Evolutionary conservation across 2,329 filamentous ascomycete species (phyloP).

Genomic region (Didymella keratinophila): DNA sequence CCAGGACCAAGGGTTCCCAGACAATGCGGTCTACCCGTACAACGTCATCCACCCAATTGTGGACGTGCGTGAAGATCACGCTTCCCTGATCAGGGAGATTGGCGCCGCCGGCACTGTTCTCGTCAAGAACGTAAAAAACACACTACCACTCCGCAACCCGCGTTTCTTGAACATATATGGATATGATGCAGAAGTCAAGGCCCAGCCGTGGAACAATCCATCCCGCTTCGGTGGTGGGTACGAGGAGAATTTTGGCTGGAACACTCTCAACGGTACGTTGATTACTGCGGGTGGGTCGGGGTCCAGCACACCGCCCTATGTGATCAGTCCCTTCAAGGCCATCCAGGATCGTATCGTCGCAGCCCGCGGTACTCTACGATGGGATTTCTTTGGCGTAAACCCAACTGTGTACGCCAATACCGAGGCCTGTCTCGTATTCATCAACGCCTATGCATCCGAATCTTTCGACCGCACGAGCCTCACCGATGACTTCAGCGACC

Average conservation of each 20-base stretch:
- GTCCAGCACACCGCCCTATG: slow-evolving; percentile 50
- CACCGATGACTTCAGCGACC: slow-evolving; percentile 32
- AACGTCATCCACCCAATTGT: slow-evolving; percentile 53
- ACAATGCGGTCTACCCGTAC: slow-evolving; percentile 34
- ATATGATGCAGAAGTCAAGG: slow-evolving; percentile 50
- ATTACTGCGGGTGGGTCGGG: slow-evolving; percentile 52
- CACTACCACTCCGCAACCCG: slow-evolving; percentile 51
- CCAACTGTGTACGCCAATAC: slow-evolving; percentile 43
- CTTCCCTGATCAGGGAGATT: slow-evolving; percentile 51
- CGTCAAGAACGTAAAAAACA: slow-evolving; percentile 58
- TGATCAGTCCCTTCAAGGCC: slow-evolving; percentile 53
- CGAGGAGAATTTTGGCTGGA: slow-evolving; percentile 50
- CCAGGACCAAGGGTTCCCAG: slow-evolving; percentile 48
- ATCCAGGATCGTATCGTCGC: slow-evolving; percentile 43
- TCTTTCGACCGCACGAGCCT: slow-evolving; percentile 37
- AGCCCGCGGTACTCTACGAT: slow-evolving; percentile 44
- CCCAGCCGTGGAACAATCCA: slow-evolving; percentile 49
- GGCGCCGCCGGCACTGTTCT: slow-evolving; percentile 52
- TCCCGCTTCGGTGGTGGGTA: slow-evolving; percentile 50
- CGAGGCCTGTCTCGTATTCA: slow-evolving; percentile 62
- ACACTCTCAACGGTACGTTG: slow-evolving; percentile 53
- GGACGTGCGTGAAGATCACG: slow-evolving; percentile 55
- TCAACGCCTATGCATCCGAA: slow-evolving; percentile 61
- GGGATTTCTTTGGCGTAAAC: slow-evolving; percentile 46
- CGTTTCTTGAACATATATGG: slow-evolving; percentile 51